A percentile compares a stretch with the other conserved stretches of the same genome.
Conservation (phyloP, 176 grass and related monocot genomes). For the Oryza meridionalis region DNA sequence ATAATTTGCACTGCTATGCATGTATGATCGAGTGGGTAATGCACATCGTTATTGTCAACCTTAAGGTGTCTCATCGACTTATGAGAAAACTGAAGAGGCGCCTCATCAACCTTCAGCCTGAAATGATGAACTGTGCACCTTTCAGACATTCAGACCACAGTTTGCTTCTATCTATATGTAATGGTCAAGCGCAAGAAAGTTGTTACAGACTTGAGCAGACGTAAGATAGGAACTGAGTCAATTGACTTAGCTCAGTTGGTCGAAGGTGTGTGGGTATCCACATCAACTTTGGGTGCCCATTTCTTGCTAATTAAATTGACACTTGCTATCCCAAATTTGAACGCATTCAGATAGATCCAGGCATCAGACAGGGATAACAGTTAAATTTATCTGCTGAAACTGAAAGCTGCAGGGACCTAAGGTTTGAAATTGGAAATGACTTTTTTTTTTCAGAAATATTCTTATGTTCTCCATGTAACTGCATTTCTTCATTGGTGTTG, state of each 20-base stretch:
- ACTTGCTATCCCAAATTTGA: neutral
- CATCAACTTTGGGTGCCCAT: neutral
- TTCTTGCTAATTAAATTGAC: neutral
- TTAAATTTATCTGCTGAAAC: neutral
- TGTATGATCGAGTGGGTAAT: neutral
- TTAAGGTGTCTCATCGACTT: neutral
- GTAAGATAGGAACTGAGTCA: no score
- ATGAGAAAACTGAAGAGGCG: neutral
- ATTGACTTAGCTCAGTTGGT: neutral
- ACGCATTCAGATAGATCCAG: neutral
- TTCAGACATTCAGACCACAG: neutral
- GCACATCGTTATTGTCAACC: neutral
- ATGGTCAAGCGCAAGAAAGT: neutral
- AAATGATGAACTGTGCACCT: neutral
- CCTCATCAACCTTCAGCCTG: neutral
- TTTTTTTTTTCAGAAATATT: slow-evolving; percentile 3
- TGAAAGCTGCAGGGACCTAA: neutral
- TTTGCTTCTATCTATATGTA: neutral
- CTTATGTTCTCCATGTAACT: neutral
- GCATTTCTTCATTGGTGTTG: slow-evolving; percentile 20
- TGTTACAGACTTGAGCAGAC: neutral
- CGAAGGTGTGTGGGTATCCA: neutral
- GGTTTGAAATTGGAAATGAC: neutral
- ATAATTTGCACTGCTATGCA: neutral
- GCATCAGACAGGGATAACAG: neutral